Conservation (phyloP, 768 basidiomycete species). For the Brasilioporus rufonigricans region DNA sequence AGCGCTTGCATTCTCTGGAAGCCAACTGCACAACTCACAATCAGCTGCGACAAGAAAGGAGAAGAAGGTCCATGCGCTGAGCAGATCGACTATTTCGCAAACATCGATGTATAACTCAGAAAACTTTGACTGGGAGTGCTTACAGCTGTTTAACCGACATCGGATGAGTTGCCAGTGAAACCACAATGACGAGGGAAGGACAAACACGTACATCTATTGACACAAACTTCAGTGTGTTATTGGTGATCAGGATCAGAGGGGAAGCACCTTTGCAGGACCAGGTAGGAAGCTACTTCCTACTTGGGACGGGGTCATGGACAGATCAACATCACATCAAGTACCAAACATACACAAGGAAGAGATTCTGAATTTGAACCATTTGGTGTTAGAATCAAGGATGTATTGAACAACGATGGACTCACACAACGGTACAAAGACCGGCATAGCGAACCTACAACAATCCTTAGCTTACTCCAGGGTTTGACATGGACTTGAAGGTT, state of each 20-base stretch:
- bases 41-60: not conserved
- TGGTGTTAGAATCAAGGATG: not conserved
- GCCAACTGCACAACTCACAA: not conserved
- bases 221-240: not conserved
- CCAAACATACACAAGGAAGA: not conserved
- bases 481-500: not conserved
- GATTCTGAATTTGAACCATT: not conserved
- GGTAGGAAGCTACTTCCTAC: not conserved
- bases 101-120: not conserved
- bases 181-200: not conserved
- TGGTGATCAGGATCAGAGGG: too few relatives aligned
- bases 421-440: conserved; percentile 1
- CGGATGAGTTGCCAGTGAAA: not conserved
- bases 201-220: not conserved
- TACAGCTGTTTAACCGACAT: not conserved
- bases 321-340: not conserved
- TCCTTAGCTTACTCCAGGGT: not conserved
- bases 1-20: too few relatives aligned
- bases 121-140: not conserved
- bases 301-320: not conserved
- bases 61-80: not conserved
- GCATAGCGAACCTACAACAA: conserved; percentile 10
- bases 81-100: not conserved
- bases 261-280: not conserved
- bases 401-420: not conserved